A percentile compares a stretch with the other conserved stretches of the same genome.
These are phyloP conservation scores for Petunia hybrid DNA, from an alignment of 305 asterid species.

Conservation along the genomic window DNA sequence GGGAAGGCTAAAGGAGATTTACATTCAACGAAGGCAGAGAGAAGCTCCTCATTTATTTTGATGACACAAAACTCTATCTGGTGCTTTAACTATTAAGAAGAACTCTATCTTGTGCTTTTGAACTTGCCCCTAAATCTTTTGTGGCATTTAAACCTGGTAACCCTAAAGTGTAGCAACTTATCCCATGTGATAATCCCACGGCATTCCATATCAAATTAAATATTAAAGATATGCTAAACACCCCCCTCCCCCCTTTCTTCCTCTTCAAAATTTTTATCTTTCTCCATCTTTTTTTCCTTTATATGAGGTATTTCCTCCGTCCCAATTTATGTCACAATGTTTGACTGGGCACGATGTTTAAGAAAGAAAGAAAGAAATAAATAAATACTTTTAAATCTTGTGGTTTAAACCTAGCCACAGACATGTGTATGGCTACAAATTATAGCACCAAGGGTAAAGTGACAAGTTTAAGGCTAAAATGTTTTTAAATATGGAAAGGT, in stretches of 20 bases:
- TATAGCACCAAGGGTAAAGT: too few relatives aligned
- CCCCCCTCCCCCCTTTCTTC: background rate
- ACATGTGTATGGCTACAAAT: too few relatives aligned
- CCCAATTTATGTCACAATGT: too few relatives aligned
- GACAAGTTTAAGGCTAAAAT: too few relatives aligned
- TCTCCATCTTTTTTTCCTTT: background rate
- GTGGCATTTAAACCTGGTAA: background rate
- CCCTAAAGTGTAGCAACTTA: background rate
- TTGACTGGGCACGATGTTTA: too few relatives aligned
- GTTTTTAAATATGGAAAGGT: too few relatives aligned
- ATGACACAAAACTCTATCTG: background rate
- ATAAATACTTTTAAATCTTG: too few relatives aligned
- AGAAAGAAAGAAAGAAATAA: too few relatives aligned
- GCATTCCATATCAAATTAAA: background rate
- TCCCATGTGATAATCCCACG: background rate
- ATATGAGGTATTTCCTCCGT: background rate
- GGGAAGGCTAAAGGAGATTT: background rate
- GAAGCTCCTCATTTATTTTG: background rate
- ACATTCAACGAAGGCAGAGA: background rate
- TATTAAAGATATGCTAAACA: background rate
- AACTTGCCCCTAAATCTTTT: background rate
- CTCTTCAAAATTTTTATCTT: background rate
- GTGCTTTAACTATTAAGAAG: background rate
- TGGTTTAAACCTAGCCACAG: too few relatives aligned
- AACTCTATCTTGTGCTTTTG: constrained; percentile 6